A percentile compares a stretch with the other conserved stretches of the same genome.
Conservation (phyloP, 306 rosid genomes). For the Spatholobus suberectus region DNA sequence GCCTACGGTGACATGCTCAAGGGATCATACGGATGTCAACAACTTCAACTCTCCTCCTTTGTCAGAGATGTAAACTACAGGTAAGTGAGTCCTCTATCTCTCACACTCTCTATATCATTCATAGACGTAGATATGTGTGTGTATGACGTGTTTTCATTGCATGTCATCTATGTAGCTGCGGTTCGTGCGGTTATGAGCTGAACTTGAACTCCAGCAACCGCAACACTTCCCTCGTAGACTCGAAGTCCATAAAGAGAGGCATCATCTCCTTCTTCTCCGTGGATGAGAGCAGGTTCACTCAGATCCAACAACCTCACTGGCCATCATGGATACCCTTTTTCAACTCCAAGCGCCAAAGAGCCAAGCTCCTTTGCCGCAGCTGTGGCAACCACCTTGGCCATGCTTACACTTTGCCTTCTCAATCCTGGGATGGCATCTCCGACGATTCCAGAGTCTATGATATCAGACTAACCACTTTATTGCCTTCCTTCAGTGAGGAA, state of each 20-base stretch:
- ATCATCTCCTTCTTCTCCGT: conserved; percentile 46
- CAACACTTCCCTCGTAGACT: conserved; percentile 28
- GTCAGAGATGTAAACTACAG: conserved; percentile 48
- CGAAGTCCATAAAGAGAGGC: conserved; percentile 45
- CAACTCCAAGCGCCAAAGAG: conserved; percentile 37
- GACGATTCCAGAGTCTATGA: conserved; percentile 44
- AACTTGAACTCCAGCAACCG: conserved; percentile 50
- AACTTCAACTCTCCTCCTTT: conserved; percentile 42
- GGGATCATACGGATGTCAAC: conserved; percentile 31
- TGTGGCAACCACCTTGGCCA: conserved; percentile 37
- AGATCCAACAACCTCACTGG: conserved; percentile 35
- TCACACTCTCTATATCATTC: background rate
- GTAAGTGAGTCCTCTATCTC: conserved; percentile 18
- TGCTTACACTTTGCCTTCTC: conserved; percentile 34
- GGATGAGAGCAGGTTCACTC: conserved; percentile 47
- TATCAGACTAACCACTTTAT: conserved; percentile 40
- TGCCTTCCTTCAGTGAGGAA: conserved; percentile 39
- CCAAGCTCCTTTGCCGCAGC: conserved; percentile 48
- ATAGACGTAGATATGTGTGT: background rate
- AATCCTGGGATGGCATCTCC: conserved; percentile 51
- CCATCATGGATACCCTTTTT: conserved; percentile 35
- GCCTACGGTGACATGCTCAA: conserved; percentile 20
- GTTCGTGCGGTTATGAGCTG: conserved; percentile 50
- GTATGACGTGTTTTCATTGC: no score
- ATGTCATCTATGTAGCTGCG: conserved; percentile 36